A percentile compares a stretch with the other conserved stretches of the same genome.
phyloP scores from a whole-genome alignment of 768 basidiomycete genomes.

The Russula vinacea region DNA sequence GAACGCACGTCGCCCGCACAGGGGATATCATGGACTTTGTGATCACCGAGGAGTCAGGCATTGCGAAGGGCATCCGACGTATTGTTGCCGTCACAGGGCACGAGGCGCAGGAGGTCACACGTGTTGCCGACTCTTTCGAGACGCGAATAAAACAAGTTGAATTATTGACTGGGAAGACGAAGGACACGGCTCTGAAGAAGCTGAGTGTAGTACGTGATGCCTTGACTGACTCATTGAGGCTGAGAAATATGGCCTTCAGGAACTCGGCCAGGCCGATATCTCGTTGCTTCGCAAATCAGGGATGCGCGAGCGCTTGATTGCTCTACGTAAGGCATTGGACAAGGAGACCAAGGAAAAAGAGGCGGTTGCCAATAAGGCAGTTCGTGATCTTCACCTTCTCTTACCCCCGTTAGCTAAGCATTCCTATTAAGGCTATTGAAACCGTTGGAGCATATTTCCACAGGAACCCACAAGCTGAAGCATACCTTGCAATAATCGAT shows the following conservation, averaged over 20 bases:
- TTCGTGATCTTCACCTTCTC: conserved; percentile 36
- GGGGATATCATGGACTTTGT: conserved; percentile 97
- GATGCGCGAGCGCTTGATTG: conserved; percentile 68
- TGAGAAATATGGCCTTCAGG: conserved; percentile 46
- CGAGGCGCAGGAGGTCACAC: conserved; percentile 81
- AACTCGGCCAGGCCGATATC: conserved; percentile 85
- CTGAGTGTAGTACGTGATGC: conserved; percentile 60
- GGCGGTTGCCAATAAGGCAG: conserved; percentile 70
- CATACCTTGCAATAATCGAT: conserved; percentile 67
- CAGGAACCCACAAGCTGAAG: conserved; percentile 65
- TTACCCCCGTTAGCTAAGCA: background rate
- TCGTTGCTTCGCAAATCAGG: conserved; percentile 79
- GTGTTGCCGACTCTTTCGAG: conserved; percentile 60
- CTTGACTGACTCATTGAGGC: background rate
- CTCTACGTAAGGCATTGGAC: conserved; percentile 77
- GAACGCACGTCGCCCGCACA: conserved; percentile 97
- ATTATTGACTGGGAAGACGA: conserved; percentile 63
- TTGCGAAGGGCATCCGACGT: conserved; percentile 96
- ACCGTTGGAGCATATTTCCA: conserved; percentile 69
- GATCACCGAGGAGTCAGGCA: conserved; percentile 92
- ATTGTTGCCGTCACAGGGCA: conserved; percentile 93
- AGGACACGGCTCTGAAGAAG: conserved; percentile 84
- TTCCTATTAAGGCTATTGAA: conserved; percentile 58
- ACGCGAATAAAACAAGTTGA: conserved; percentile 62
- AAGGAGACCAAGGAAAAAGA: conserved; percentile 84